phyloP scores from a whole-genome alignment of 192 early-diverging fungal genomes.

The Phlyctochytrium planicorne region DNA sequence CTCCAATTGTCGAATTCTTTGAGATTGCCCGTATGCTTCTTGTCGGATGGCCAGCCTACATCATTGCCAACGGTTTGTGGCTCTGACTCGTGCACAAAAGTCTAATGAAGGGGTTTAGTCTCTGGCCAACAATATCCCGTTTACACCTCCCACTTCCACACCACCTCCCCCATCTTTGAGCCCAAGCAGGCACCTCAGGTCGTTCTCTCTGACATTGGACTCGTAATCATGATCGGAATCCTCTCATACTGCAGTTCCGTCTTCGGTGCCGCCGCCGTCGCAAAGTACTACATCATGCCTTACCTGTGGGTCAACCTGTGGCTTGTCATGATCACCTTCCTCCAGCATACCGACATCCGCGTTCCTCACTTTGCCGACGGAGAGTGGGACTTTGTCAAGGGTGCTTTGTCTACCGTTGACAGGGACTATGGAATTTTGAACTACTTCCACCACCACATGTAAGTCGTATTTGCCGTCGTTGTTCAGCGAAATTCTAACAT shows the following conservation, averaged over 20 bases:
- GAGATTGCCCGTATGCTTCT: slow-evolving; percentile 67
- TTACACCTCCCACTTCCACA: slow-evolving; percentile 85
- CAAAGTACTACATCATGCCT: slow-evolving; percentile 86
- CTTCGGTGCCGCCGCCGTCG: slow-evolving; percentile 60
- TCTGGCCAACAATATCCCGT: slow-evolving; percentile 75
- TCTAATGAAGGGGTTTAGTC: slow-evolving; percentile 5
- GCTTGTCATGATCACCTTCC: slow-evolving; percentile 93
- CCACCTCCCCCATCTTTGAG: slow-evolving; percentile 77
- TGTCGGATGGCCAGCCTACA: slow-evolving; percentile 89
- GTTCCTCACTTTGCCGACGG: slow-evolving; percentile 87
- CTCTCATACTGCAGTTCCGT: slow-evolving; percentile 53
- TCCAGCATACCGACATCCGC: slow-evolving; percentile 88
- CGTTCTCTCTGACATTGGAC: slow-evolving; percentile 72
- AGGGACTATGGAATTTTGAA: slow-evolving; percentile 89
- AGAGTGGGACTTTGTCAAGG: slow-evolving; percentile 90
- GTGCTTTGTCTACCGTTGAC: slow-evolving; percentile 88
- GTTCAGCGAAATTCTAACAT: slow-evolving; percentile 10
- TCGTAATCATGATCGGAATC: slow-evolving; percentile 52
- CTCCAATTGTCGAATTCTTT: slow-evolving; percentile 68
- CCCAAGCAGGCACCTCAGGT: slow-evolving; percentile 68
- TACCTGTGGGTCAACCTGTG: slow-evolving; percentile 93
- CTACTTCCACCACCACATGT: slow-evolving; percentile 65
- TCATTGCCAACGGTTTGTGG: slow-evolving; percentile 76
- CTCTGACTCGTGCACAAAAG: no score
- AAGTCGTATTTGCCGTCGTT: slow-evolving; percentile 3